Base-by-base conservation (phyloP, 257 asterid genomes). In the Solanum paucissectum region DNA sequence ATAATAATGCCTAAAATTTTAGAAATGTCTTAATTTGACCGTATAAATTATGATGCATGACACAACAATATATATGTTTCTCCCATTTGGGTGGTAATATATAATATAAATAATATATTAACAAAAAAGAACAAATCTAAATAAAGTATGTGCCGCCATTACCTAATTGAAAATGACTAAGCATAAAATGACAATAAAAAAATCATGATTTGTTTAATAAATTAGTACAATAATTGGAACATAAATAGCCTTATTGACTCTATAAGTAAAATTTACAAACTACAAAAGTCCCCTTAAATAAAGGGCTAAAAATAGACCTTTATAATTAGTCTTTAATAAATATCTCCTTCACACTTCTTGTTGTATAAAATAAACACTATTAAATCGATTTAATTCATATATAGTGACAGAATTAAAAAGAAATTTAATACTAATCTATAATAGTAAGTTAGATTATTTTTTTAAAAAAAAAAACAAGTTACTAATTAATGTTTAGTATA, bases 171-270 rank as follows among this genome's bases (percentile, higher is more conserved):
- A 84, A 84, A 84, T 84, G 72, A 84, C 87, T 21, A 84, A 84
- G 14, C 55, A 58, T 60, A 55, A 55, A 60, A 55, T 83, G 75
- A 84, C 87, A 60, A 34, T 84, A 34, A 55, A 44, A 83, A 11
- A 58, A 40, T 89, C 87, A 88, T 69, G 58, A 73, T 73, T 85
- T 88, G 60, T 87, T 83, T 77, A 87, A 86, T 91, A 21, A 74
- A 79, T 27, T 64, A 33, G 87, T 74, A 32, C 93, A 90, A 93
- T 93, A 86, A 93, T 94, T 93, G 94, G 94, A 77, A 82, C 90
- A 88, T 75, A 72, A 37, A 42, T 42, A 82, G 34, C 86, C 85
- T 76, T 55, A 73, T 52, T 73, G 29, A 64, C 83, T 85, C 77
- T 52, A 87, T 88, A 68, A 29, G 25, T 44, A 66, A 66, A 64